Percentiles rank a stretch among this genome's conserved stretches.
These are phyloP conservation scores for Passalora sequoiae DNA, from an alignment of 2,329 filamentous ascomycete species.

Conservation along the genomic window DNA sequence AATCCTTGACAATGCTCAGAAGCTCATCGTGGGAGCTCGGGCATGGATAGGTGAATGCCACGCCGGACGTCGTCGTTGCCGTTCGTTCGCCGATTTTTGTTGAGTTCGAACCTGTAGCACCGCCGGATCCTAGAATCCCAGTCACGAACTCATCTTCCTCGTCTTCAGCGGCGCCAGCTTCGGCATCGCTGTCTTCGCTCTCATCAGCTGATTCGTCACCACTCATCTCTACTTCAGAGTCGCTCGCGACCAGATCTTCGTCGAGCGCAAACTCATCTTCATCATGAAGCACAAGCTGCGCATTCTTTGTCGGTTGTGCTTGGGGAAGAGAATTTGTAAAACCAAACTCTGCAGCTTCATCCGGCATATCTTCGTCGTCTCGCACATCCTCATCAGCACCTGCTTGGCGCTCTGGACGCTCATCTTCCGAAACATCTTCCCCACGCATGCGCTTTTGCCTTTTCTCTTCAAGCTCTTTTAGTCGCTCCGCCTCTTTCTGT, in stretches of 20 bases:
- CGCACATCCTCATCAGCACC: slow-evolving; percentile 23
- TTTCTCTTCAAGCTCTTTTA: slow-evolving; percentile 78
- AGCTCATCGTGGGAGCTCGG: slow-evolving; percentile 74
- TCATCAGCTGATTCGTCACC: slow-evolving; percentile 12
- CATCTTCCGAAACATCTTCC: slow-evolving; percentile 64
- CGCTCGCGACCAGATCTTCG: slow-evolving; percentile 78
- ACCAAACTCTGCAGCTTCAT: slow-evolving; percentile 59
- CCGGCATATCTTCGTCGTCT: slow-evolving; percentile 38
- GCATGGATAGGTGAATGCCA: slow-evolving; percentile 83
- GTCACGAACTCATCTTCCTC: slow-evolving; percentile 47
- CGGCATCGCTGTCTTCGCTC: slow-evolving; percentile 14
- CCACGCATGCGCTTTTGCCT: slow-evolving; percentile 82
- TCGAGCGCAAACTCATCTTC: slow-evolving; percentile 93
- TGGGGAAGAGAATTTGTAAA: slow-evolving; percentile 53
- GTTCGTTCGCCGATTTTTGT: slow-evolving; percentile 40
- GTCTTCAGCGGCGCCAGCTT: slow-evolving; percentile 36
- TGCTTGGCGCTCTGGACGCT: slow-evolving; percentile 36
- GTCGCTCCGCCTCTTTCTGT: slow-evolving; percentile 67
- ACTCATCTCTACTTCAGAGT: slow-evolving; percentile 50
- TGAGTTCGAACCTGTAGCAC: slow-evolving; percentile 12
- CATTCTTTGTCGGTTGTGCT: slow-evolving; percentile 24
- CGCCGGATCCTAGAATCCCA: slow-evolving; percentile 35
- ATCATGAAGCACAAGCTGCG: slow-evolving; percentile 69
- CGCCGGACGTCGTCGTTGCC: slow-evolving; percentile 38
- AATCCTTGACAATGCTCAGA: slow-evolving; percentile 56